Conservation (phyloP, 1,284 basidiomycete genomes). For the Rhodotorula sp. region DNA sequence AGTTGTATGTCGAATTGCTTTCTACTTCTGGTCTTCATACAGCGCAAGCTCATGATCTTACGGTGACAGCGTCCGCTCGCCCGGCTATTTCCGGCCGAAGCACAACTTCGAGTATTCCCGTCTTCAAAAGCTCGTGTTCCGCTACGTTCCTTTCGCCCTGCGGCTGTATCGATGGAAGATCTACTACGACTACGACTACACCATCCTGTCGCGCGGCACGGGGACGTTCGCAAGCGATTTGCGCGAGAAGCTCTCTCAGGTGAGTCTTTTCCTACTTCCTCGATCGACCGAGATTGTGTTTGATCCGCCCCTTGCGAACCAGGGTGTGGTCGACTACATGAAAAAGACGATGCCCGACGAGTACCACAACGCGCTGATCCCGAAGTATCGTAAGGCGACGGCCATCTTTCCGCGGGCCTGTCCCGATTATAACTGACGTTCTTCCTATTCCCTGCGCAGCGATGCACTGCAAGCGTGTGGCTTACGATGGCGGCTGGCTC, state of each 20-base stretch:
- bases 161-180: slow-evolving; percentile 55
- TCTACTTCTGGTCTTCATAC: background rate
- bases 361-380: slow-evolving; percentile 54
- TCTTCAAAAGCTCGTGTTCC: slow-evolving; percentile 54
- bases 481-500: slow-evolving; percentile 59
- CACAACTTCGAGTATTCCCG: slow-evolving; percentile 52
- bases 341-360: slow-evolving; percentile 54
- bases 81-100: slow-evolving; percentile 51
- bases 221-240: slow-evolving; percentile 16
- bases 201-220: slow-evolving; percentile 19
- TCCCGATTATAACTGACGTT: too few species aligned
- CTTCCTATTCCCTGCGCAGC: slow-evolving; percentile 3
- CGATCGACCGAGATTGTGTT: too few species aligned
- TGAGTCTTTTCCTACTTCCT: background rate
- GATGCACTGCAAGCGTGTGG: slow-evolving; percentile 58
- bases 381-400: slow-evolving; percentile 53
- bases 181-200: slow-evolving; percentile 26
- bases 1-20: slow-evolving; percentile 45
- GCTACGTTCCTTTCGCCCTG: slow-evolving; percentile 55
- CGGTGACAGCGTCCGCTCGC: slow-evolving; percentile 16
- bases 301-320: background rate
- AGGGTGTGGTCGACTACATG: slow-evolving; percentile 55
- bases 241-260: slow-evolving; percentile 13
- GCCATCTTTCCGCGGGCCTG: background rate
- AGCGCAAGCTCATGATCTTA: background rate